These are phyloP conservation scores for Scutellaria galericulata DNA, from an alignment of 257 asterid genomes.

Conservation along the genomic window DNA sequence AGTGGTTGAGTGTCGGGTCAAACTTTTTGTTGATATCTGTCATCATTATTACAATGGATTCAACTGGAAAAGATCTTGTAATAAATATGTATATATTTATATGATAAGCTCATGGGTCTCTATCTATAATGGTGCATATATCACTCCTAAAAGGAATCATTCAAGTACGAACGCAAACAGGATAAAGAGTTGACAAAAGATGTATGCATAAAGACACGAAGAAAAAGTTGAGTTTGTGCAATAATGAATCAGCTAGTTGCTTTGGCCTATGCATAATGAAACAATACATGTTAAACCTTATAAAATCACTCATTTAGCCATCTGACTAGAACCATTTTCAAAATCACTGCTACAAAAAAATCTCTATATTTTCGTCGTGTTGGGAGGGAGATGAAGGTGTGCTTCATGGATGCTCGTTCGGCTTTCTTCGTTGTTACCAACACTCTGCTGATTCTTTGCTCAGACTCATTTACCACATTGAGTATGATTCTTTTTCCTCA, in stretches of 20 bases:
- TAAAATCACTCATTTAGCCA: background rate
- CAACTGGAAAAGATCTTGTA: background rate
- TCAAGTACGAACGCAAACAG: too few species aligned
- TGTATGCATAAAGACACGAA: background rate
- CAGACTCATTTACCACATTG: constrained; percentile 33
- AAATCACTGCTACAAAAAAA: background rate
- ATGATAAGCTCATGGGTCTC: background rate
- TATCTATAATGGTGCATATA: background rate
- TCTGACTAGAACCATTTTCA: background rate
- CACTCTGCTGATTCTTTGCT: constrained; percentile 35
- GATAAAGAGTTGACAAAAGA: background rate
- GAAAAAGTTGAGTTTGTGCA: constrained; percentile 23
- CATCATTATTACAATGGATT: constrained; percentile 12
- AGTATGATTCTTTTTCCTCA: constrained; percentile 25
- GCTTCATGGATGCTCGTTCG: constrained; percentile 32
- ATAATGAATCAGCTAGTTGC: constrained; percentile 32
- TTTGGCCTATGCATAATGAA: background rate
- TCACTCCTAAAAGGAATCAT: too few species aligned
- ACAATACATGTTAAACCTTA: background rate
- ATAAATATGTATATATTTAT: background rate
- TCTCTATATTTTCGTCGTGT: background rate
- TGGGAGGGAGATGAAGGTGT: background rate
- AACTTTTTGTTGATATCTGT: constrained; percentile 6
- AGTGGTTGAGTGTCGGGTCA: constrained; percentile 19
- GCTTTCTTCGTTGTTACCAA: constrained; percentile 22